phyloP scores from a whole-genome alignment of 257 asterid genomes.

The Schizonepeta tenuifolia region DNA sequence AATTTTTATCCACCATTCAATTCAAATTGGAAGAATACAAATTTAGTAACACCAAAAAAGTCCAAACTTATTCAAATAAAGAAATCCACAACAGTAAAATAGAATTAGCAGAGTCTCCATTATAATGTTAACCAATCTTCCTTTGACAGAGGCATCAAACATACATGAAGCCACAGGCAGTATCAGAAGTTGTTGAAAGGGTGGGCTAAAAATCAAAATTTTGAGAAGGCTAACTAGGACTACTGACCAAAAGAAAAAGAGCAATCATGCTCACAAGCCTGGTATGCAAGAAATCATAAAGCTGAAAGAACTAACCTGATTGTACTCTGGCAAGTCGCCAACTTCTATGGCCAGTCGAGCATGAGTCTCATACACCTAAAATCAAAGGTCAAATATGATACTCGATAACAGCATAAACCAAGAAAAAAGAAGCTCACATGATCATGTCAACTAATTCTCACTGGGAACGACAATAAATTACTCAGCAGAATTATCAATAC shows the following conservation, averaged over 20 bases:
- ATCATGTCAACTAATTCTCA: slow-evolving; percentile 14
- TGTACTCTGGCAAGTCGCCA: slow-evolving; percentile 92
- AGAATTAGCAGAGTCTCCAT: too few relatives aligned
- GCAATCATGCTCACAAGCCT: slow-evolving; percentile 15
- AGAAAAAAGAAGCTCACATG: slow-evolving; percentile 18
- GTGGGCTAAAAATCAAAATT: not conserved
- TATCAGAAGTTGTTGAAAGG: too few relatives aligned
- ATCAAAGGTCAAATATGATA: slow-evolving; percentile 33
- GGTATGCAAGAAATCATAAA: slow-evolving; percentile 16
- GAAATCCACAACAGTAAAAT: too few relatives aligned
- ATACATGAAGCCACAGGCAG: too few relatives aligned
- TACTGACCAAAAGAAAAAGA: not conserved
- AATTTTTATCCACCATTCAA: too few relatives aligned
- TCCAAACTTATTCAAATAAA: too few relatives aligned
- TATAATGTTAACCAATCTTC: too few relatives aligned
- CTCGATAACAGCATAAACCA: slow-evolving; percentile 19
- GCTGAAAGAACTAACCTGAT: slow-evolving; percentile 68
- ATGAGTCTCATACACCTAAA: slow-evolving; percentile 97
- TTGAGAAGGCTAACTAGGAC: slow-evolving; percentile 5
- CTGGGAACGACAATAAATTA: not conserved
- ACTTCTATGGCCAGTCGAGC: slow-evolving; percentile 93
- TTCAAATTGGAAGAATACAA: not conserved
- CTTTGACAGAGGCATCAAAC: too few relatives aligned
- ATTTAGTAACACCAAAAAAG: not conserved
- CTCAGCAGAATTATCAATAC: slow-evolving; percentile 13